A percentile compares a stretch with the other conserved stretches of the same genome.
Evolutionary conservation across 148 eudicot species (phyloP).

Genomic region (Limonium bicolor): DNA sequence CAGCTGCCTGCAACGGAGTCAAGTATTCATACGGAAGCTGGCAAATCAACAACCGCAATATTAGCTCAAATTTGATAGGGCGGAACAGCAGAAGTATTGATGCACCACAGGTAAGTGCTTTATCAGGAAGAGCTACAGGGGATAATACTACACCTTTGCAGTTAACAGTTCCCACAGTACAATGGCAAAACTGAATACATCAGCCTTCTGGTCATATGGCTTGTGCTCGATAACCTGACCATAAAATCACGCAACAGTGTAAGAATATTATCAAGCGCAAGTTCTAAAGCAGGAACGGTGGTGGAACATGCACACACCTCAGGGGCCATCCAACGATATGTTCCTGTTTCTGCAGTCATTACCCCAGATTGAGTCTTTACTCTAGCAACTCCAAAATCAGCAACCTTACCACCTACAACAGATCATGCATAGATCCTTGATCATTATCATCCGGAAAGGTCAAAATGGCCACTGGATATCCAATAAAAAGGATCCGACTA

Average conservation of each 20-base stretch:
- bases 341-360: constrained; percentile 99
- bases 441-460: too few relatives aligned
- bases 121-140: too few relatives aligned
- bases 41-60: background rate
- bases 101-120: too few relatives aligned
- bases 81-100: too few relatives aligned
- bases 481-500: too few relatives aligned
- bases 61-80: too few relatives aligned
- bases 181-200: constrained; percentile 80
- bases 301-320: constrained; percentile 37
- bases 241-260: background rate
- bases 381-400: constrained; percentile 99
- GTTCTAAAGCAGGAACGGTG: background rate
- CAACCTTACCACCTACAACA: constrained; percentile 84
- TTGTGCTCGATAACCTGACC: constrained; percentile 87
- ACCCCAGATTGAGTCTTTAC: constrained; percentile 89
- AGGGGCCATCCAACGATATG: constrained; percentile 99
- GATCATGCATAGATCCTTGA: too few relatives aligned
- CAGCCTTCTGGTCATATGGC: constrained; percentile 98
- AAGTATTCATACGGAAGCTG: constrained; percentile 93
- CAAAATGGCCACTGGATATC: too few relatives aligned
- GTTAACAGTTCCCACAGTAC: constrained; percentile 86
- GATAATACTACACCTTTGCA: constrained; percentile 58
- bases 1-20: constrained; percentile 95
- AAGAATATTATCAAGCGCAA: background rate